Conservation (phyloP, 2,329 filamentous ascomycete genomes). For the Microthyrium microscopicum region DNA sequence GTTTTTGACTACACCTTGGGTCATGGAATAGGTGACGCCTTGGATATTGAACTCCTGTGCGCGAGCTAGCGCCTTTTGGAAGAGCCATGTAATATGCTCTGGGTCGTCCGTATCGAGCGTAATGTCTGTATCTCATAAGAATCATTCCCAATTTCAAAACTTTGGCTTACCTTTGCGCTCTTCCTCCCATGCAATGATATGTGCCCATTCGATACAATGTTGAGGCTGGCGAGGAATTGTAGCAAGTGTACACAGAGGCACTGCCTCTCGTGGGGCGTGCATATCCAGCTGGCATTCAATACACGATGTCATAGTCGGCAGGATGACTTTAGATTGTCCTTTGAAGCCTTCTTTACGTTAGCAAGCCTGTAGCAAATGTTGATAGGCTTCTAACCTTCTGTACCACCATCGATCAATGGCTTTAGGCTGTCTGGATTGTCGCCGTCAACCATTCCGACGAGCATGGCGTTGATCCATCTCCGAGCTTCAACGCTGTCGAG, state of each 20-base stretch:
- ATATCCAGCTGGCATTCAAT: slow-evolving; percentile 98
- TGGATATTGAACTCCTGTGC: slow-evolving; percentile 78
- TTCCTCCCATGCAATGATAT: slow-evolving; percentile 90
- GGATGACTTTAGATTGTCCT: slow-evolving; percentile 80
- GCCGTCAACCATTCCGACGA: slow-evolving; percentile 77
- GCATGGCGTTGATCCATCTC: slow-evolving; percentile 94
- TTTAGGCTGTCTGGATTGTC: slow-evolving; percentile 75
- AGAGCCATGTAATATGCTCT: slow-evolving; percentile 95
- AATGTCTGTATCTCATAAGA: slow-evolving; percentile 35
- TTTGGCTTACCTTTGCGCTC: slow-evolving; percentile 25
- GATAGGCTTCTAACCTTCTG: slow-evolving; percentile 44
- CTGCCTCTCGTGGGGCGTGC: slow-evolving; percentile 92
- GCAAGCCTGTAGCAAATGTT: neutral
- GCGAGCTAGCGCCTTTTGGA: slow-evolving; percentile 63
- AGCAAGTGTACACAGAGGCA: slow-evolving; percentile 89
- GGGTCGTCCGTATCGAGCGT: slow-evolving; percentile 89
- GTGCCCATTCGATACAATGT: slow-evolving; percentile 97
- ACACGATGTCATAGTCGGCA: slow-evolving; percentile 85
- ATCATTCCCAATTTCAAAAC: neutral
- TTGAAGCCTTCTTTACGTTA: slow-evolving; percentile 56
- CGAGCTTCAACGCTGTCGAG: slow-evolving; percentile 93
- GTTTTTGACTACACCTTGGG: slow-evolving; percentile 96
- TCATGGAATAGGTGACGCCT: slow-evolving; percentile 88
- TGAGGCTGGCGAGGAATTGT: slow-evolving; percentile 93
- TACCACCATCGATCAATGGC: slow-evolving; percentile 89